Base-by-base conservation (phyloP, 2,329 filamentous ascomycete genomes). In the Neophaeococcomyces mojaviensis region DNA sequence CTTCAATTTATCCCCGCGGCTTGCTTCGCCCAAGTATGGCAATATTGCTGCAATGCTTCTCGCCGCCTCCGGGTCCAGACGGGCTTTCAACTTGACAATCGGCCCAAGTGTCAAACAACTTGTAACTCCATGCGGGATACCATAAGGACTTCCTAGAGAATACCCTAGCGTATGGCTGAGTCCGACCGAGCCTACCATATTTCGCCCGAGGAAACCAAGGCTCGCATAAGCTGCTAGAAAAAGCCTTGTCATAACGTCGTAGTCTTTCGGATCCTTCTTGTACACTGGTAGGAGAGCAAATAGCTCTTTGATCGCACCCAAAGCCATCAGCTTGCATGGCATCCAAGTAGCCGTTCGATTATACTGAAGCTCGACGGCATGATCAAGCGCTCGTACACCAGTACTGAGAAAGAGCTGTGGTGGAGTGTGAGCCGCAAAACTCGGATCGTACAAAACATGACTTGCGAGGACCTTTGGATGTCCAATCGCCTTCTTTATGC, bases 61-160 rank as follows among this genome's bases (percentile, higher is more conserved):
- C 2, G 61, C 63, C 9, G 73, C 73, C 31, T 70, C 68, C 3
- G 61, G 62, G 1, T 60, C 58, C 5, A 69, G 67, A 9, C 61
- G 50, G 0, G 73, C 71, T 52, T 77, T 77, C 18, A 77, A 59
- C 57, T 71, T 73, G 3, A 77, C 68, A 0, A 78, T 74, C 44
- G 72, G 70, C 0, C 72, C 71, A 0, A 79, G 62, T 0, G 73
- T 77, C 39, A 79, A 55, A 53, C 74, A 77, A 1, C 67, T 71
- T 0, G 75, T 79, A 36, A 76, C 69, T 0, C 75, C 75, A 50
- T 79, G 75, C 1, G 76, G 76, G 32, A 79, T 78, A 0, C 63
- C 58, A 51, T 78, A 79, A 0, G 76, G 75, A 2, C 64, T 68
- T 0, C 76, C 76, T 2, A 79, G 59, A 0, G 75, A 74, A 52